Conservation (phyloP, 75 land plant genomes). For the Pseudotsuga menziesii region DNA sequence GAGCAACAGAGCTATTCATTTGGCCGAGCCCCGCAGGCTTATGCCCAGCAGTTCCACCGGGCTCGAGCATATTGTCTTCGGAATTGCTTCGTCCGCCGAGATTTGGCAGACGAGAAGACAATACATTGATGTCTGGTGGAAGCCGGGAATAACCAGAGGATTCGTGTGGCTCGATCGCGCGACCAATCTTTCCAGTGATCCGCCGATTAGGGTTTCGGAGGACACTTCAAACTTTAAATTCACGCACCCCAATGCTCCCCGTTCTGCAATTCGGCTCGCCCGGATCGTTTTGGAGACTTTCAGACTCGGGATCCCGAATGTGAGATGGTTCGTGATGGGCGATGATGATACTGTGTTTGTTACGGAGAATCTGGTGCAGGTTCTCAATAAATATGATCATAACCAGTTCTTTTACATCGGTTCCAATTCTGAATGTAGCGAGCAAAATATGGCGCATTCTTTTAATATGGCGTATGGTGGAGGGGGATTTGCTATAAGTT, state of each 20-base stretch:
- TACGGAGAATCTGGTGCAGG: conserved; percentile 60
- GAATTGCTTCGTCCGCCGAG: conserved; percentile 55
- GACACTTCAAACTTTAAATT: conserved; percentile 54
- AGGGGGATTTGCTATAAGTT: conserved; percentile 61
- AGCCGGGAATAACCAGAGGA: conserved; percentile 46
- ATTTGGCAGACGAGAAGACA: conserved; percentile 42
- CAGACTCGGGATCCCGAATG: conserved; percentile 39
- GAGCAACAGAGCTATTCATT: conserved; percentile 15
- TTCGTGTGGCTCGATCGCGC: not conserved
- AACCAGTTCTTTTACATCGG: conserved; percentile 70
- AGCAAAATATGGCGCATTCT: conserved; percentile 60
- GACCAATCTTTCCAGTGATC: conserved; percentile 11
- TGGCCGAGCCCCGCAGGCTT: not conserved
- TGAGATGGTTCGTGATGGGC: conserved; percentile 83
- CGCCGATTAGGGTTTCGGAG: conserved; percentile 48
- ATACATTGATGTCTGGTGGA: conserved; percentile 70
- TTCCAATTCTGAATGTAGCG: conserved; percentile 48
- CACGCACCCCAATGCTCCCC: conserved; percentile 40
- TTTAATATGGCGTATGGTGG: conserved; percentile 70
- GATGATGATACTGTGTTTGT: conserved; percentile 88
- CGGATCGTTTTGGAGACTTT: conserved; percentile 63
- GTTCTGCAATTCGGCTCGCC: conserved; percentile 66
- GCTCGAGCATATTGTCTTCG: conserved; percentile 54
- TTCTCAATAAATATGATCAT: conserved; percentile 69
- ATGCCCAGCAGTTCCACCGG: conserved; percentile 8